Evolutionary conservation across 1,284 basidiomycete species (phyloP), one percentile per base, ranked within the genome.

Genomic region (Anthracocystis setariae): DNA sequence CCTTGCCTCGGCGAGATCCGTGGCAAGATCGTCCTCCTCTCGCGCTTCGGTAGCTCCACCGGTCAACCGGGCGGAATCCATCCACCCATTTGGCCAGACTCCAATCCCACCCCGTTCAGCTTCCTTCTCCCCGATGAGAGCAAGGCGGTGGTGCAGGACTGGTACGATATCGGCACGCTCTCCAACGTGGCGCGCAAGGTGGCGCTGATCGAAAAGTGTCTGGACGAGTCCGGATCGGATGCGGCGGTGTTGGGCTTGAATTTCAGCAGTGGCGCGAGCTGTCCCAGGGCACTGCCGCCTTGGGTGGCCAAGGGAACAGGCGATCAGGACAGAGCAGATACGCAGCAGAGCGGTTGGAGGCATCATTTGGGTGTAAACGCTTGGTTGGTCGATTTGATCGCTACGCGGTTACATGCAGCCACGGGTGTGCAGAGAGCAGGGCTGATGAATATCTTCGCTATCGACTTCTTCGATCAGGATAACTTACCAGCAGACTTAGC

Each of bases 41-140:
- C 61, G 5, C 39, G 77, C 0, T 78, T 77, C 18, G 77, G 70
- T 0, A 35, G 20, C 5, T 45, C 43, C 1, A 29, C 57, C n/a
- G 64, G 53, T 2, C 65, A 72, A 43, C 73, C 66, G 12, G 76
- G 71, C 1, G 76, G 77, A 3, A 71, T 79, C 10, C 77, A 77
- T 40, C 67, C 77, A 1, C 58, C 66, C 9, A 78, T 74, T 25
- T 79, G 77, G 77, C 75, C 77, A 1, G 64, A 79, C 49, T 60
- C 50, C 13, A 54, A 48, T 0, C 23, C 50, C 0, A 46, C 42
- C 2, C 40, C 52, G 17, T 75, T 75, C 49, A 8, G 7, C 5
- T 77, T 73, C 53, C 40, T 33, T 1, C 32, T 78, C 0, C 72
- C 74, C 0, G 48, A 63, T 13, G n/a, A 33, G 1, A 38, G 47